Evolutionary conservation across 1,139 yeast species (phyloP), one percentile per base, ranked within the genome.

Genomic region (Suhomyces bolitotheri): DNA sequence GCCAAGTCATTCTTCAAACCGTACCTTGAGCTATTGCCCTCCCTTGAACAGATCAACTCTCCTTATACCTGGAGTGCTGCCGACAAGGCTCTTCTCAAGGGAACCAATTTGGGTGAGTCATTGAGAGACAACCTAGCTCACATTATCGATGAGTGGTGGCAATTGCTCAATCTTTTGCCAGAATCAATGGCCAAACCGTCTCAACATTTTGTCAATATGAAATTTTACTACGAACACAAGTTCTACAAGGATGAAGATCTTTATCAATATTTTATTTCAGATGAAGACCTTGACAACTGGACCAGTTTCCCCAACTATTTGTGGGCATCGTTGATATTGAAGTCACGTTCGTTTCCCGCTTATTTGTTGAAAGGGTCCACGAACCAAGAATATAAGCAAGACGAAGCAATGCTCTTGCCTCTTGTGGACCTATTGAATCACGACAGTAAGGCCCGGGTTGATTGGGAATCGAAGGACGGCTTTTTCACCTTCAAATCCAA

Each of bases 341-440:
- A 80, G 27, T 82, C 95, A 1, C 70, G 97, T 43, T 80, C 95
- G 0, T 89, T 89, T 53, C 96, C 96, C 26, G 66, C 77, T 46
- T 54, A 78, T 46, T 46, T 83, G 40, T 46, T 67, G 26, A 54
- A 59, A 29, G 54, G 45, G 6, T 33, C 40, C 14, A 41, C 68
- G 24, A 40, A 37, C 6, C 29, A 42, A 6, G 51, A 50, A 11
- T 38, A 57, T 22, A 49, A 51, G 22, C 46, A 60, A 7, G 75
- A 76, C 36, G 77, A 77, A 43, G 86, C 84, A 2, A 82, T 88
- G 64, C 64, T 90, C 33, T 58, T 85, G 20, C 97, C 97, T 0
- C 56, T 89, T 6, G 73, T 88, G 16, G 97, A 89, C 53, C 62
- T 87, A 12, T 59, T 89, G 36, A 90, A 90, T 51, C 96, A 87